A percentile compares a stretch with the other conserved stretches of the same genome.
These are phyloP conservation scores for Golubevia pallescens DNA, from an alignment of 1,284 basidiomycete genomes.

Conservation along the genomic window DNA sequence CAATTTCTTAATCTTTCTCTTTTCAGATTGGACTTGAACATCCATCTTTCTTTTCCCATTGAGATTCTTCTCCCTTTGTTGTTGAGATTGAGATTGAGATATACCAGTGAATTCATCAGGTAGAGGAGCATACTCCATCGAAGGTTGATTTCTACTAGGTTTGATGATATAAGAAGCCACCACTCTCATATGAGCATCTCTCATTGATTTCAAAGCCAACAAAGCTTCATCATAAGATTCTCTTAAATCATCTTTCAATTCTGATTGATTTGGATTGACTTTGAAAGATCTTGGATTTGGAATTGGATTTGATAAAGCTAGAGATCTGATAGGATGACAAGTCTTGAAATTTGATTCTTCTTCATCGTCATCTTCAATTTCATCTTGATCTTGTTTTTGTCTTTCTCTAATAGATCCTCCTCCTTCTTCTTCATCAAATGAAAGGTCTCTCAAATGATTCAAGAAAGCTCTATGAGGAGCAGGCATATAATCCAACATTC, in stretches of 20 bases:
- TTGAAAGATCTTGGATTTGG: neutral
- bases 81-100: neutral
- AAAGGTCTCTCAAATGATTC: conserved; percentile 33
- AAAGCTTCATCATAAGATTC: conserved; percentile 48
- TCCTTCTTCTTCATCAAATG: neutral
- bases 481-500: conserved; percentile 28
- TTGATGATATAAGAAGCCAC: conserved; percentile 56
- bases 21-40: neutral
- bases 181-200: conserved; percentile 59
- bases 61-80: too few species aligned
- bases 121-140: conserved; percentile 28
- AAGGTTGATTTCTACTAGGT: conserved; percentile 39
- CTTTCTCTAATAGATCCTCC: neutral
- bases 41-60: neutral
- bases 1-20: too few species aligned
- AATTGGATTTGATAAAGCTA: conserved; percentile 29
- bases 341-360: conserved; percentile 1
- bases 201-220: conserved; percentile 35
- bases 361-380: neutral
- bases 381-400: neutral
- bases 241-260: conserved; percentile 12
- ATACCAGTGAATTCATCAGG: neutral
- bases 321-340: conserved; percentile 39
- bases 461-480: conserved; percentile 44
- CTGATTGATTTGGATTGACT: neutral